Conservation (phyloP, 2,329 filamentous ascomycete species). For the Neopestalotiopsis clavispora region DNA sequence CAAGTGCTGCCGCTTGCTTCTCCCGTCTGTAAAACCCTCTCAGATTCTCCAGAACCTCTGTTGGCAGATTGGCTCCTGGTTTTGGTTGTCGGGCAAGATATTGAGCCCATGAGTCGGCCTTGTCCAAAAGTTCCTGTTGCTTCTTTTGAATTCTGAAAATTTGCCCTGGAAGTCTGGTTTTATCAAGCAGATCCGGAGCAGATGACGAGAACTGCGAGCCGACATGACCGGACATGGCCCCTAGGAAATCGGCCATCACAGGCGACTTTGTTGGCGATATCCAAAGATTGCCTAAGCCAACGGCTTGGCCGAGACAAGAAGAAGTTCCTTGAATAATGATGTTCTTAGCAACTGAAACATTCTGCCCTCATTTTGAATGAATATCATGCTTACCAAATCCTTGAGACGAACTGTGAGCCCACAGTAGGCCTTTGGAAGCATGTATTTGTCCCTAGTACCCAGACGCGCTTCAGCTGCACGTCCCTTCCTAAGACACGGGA, state of each 20-base stretch:
- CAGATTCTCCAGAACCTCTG: slow-evolving; percentile 34
- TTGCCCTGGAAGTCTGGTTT: slow-evolving; percentile 41
- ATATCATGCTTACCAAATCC: not conserved
- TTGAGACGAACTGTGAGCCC: not conserved
- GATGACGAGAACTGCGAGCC: slow-evolving; percentile 23
- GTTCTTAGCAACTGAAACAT: not conserved
- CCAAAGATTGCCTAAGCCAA: not conserved
- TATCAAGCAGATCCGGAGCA: slow-evolving; percentile 30
- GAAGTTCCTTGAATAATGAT: not conserved
- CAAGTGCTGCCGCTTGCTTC: slow-evolving; percentile 14
- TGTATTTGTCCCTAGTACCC: not conserved
- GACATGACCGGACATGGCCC: not conserved
- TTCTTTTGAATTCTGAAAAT: slow-evolving; percentile 51
- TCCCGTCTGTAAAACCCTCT: slow-evolving; percentile 27
- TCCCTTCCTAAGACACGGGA: not conserved
- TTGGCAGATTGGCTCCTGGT: slow-evolving; percentile 39
- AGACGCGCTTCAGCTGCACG: slow-evolving; percentile 1
- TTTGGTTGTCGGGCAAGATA: slow-evolving; percentile 24
- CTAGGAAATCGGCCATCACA: not conserved
- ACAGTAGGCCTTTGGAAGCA: not conserved
- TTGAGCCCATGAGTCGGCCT: slow-evolving; percentile 43
- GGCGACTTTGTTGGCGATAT: not conserved
- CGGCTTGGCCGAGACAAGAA: not conserved
- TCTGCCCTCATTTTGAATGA: not conserved
- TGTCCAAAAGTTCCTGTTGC: slow-evolving; percentile 54